These are phyloP conservation scores for Clarkia xantiana DNA, from an alignment of 345 rosid genomes.

Conservation along the genomic window DNA sequence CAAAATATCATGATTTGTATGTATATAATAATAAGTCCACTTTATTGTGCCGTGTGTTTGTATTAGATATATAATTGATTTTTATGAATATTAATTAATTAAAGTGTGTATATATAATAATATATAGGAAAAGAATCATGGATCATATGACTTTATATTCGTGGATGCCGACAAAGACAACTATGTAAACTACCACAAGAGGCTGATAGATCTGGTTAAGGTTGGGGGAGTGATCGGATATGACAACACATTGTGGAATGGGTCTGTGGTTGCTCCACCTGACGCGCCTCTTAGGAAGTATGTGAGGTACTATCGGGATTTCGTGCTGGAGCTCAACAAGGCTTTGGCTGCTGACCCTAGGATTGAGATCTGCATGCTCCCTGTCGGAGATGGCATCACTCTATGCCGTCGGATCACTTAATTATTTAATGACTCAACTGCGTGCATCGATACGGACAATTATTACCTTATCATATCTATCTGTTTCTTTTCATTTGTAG, in stretches of 20 bases:
- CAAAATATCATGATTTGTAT: too few relatives aligned
- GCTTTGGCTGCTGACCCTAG: conserved; percentile 91
- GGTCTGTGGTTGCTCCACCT: conserved; percentile 77
- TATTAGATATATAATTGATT: too few relatives aligned
- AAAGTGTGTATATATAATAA: too few relatives aligned
- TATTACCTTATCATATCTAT: too few relatives aligned
- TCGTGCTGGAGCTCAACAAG: conserved; percentile 85
- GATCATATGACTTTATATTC: conserved; percentile 70
- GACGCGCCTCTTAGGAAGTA: conserved; percentile 80
- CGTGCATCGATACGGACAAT: too few relatives aligned
- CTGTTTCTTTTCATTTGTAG: too few relatives aligned
- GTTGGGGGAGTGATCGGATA: conserved; percentile 89
- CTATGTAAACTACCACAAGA: conserved; percentile 79
- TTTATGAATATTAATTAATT: too few relatives aligned
- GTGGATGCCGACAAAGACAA: conserved; percentile 99
- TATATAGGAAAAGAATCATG: conserved; percentile 73
- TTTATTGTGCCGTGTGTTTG: too few relatives aligned
- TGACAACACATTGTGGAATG: conserved; percentile 97
- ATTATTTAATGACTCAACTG: too few relatives aligned
- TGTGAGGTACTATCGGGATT: conserved; percentile 81
- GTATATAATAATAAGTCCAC: too few relatives aligned
- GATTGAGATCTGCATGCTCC: conserved; percentile 95
- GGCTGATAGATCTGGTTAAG: conserved; percentile 67
- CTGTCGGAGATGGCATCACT: conserved; percentile 93
- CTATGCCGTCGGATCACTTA: conserved; percentile 77